Percentiles rank a stretch among this genome's conserved stretches.
phyloP scores from a whole-genome alignment of 2,329 filamentous ascomycete species.

The Xylaria hypoxylon region DNA sequence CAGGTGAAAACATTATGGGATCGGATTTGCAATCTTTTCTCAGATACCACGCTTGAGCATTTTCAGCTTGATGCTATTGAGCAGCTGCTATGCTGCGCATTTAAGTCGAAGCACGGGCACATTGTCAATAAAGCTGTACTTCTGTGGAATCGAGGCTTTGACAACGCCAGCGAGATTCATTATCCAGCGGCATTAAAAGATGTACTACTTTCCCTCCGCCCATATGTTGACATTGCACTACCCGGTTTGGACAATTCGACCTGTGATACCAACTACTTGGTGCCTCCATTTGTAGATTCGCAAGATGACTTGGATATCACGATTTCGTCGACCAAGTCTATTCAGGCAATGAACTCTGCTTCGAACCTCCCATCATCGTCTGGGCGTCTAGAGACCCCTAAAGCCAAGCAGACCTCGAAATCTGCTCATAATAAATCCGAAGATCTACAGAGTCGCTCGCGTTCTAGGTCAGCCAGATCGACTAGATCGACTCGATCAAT shows the following conservation, averaged over 20 bases:
- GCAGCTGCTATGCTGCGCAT: constrained; percentile 65
- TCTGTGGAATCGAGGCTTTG: constrained; percentile 78
- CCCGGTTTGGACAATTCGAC: constrained; percentile 58
- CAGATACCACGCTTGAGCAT: constrained; percentile 53
- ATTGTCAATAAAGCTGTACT: constrained; percentile 64
- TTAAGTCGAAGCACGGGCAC: constrained; percentile 66
- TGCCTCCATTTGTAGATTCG: constrained; percentile 60
- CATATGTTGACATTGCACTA: constrained; percentile 61
- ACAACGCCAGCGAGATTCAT: constrained; percentile 65
- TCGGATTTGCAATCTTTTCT: constrained; percentile 57
- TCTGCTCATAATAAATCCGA: constrained; percentile 45
- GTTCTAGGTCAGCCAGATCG: constrained; percentile 48
- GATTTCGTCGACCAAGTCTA: constrained; percentile 44
- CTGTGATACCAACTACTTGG: constrained; percentile 55
- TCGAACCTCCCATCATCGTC: constrained; percentile 41
- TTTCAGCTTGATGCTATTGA: constrained; percentile 66
- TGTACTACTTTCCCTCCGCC: constrained; percentile 70
- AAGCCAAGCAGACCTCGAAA: constrained; percentile 51
- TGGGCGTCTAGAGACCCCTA: constrained; percentile 50
- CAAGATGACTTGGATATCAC: constrained; percentile 58
- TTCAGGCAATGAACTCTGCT: constrained; percentile 30
- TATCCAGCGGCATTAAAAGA: constrained; percentile 74
- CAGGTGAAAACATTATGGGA: constrained; percentile 65
- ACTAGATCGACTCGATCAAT: constrained; percentile 45
- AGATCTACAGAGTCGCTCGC: constrained; percentile 44